Base-by-base conservation (phyloP, 2,329 filamentous ascomycete species). In the Calonectria henricotiae region DNA sequence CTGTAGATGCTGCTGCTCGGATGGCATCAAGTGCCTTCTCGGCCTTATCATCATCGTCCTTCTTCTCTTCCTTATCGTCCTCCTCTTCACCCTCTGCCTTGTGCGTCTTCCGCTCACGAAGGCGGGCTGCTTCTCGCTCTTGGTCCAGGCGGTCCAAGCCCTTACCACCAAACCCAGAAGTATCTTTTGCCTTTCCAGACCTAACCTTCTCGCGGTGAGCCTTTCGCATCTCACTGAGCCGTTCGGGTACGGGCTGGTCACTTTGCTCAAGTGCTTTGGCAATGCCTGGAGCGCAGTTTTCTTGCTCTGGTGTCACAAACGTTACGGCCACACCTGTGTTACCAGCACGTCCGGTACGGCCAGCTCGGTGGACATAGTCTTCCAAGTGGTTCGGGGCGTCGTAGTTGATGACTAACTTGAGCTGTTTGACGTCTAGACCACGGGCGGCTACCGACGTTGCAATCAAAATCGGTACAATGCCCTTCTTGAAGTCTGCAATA, bases 391-490 rank as follows among this genome's bases (percentile, higher is more conserved):
- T 97, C 0, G 95, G 96, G 0, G 93, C 94, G 79, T 98, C 95
- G 80, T 94, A 98, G 83, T 98, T 98, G 83, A 99, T 92, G 65
- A 99, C 96, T 37, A 98, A 88, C 82, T 97, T 98, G 39, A 99
- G 87, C 80, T 97, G 94, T 83, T 98, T 98, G 51, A 99, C 96
- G 81, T 99, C 96, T 46, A 99, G 86, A 71, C 96, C 96, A 82
- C 96, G 93, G 62, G 96, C 96, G 44, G 96, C 96, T 69, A 99
- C 94, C 12, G 96, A 98, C 0, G 96, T 99, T 12, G 96, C 96
- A 78, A 98, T 93, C 79, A 99, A 87, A 67, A 99, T 93, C 0
- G 95, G 95, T 58, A 97, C 90, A 49, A 96, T 90, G 67, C 96
- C 96, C 76, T 92, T 93, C 83, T 97, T 98, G 87, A 98, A 98